Evolutionary conservation across 106 monocot genomes (phyloP).

Genomic region (Acorus calamus): DNA sequence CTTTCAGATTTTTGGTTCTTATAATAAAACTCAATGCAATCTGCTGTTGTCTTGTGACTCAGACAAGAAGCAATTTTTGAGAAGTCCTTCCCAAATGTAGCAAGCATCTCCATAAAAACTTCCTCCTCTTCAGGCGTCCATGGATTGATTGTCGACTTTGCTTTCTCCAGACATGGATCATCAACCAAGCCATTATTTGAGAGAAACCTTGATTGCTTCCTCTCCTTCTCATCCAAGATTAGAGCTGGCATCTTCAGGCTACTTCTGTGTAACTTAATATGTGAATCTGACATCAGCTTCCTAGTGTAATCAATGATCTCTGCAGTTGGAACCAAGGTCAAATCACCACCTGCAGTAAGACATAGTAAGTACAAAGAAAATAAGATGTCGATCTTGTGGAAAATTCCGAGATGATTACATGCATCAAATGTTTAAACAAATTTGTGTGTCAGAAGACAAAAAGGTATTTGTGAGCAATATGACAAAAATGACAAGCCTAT

Average conservation of each 20-base stretch:
- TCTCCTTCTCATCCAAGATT: constrained; percentile 62
- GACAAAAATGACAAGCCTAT: too few relatives aligned
- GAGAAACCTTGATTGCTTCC: constrained; percentile 32
- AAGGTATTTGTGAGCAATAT: too few relatives aligned
- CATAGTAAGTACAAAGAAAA: neutral
- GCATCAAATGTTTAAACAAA: too few relatives aligned
- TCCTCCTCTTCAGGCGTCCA: constrained; percentile 70
- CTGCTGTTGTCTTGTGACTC: constrained; percentile 76
- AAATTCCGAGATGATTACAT: too few relatives aligned
- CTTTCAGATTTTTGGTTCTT: constrained; percentile 77
- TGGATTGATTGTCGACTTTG: constrained; percentile 58
- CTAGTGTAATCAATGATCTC: constrained; percentile 52
- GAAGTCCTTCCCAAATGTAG: constrained; percentile 69
- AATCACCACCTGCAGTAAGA: constrained; percentile 47
- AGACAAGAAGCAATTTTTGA: constrained; percentile 65
- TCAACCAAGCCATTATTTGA: constrained; percentile 65
- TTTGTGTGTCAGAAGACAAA: too few relatives aligned
- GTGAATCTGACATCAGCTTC: constrained; percentile 44
- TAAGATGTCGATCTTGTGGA: too few relatives aligned
- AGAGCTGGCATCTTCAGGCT: constrained; percentile 75
- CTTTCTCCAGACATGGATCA: constrained; percentile 62
- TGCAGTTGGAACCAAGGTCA: constrained; percentile 40
- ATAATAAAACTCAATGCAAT: constrained; percentile 94
- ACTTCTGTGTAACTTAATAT: constrained; percentile 32
- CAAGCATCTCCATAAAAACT: constrained; percentile 84